Evolutionary conservation across 73 alveolate genomes (phyloP).

Genomic region (Chromera velia): DNA sequence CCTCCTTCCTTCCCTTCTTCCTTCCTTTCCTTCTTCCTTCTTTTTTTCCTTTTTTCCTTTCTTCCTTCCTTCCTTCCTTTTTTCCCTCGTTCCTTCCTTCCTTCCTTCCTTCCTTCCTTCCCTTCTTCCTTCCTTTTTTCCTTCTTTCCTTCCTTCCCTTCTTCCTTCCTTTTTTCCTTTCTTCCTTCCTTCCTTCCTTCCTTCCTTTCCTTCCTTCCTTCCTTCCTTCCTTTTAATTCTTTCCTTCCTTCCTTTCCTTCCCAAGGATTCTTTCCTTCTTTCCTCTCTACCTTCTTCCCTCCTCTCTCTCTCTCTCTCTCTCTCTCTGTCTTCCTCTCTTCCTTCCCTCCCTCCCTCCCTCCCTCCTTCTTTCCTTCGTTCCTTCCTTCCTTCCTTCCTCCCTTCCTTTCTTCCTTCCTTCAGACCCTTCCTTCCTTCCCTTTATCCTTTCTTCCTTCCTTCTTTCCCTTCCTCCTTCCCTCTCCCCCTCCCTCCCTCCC

Average conservation of each 20-base stretch:
- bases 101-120: background rate
- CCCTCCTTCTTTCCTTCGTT: background rate
- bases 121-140: background rate
- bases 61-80: no score
- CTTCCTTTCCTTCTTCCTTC: no score
- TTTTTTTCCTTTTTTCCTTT: no score
- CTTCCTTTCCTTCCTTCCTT: slow-evolving; percentile 1
- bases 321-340: no score
- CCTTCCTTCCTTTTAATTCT: no score
- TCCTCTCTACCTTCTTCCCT: no score
- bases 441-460: background rate
- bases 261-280: no score
- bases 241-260: no score
- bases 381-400: background rate
- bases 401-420: background rate
- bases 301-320: no score
- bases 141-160: background rate
- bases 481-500: background rate
- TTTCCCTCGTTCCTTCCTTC: background rate
- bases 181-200: background rate
- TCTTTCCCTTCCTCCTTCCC: background rate
- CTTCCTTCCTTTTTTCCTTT: slow-evolving; percentile 4
- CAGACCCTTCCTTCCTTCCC: background rate
- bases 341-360: background rate
- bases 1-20: no score